Evolutionary conservation across 129 eudicot genomes (phyloP), one percentile per base, ranked within the genome.

Genomic region (Centella asiatica): DNA sequence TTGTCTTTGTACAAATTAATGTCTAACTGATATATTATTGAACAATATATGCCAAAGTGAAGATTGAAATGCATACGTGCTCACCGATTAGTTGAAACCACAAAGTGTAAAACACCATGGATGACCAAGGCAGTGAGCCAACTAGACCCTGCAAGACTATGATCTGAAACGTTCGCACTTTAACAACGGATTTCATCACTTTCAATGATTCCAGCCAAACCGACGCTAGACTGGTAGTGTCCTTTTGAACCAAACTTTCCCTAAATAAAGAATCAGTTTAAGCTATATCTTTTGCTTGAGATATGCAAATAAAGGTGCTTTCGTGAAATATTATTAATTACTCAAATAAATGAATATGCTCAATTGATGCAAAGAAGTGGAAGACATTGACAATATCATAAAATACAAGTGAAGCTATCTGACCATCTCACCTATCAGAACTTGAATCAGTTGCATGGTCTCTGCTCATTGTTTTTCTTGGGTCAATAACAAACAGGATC

Each of bases 1-100:
- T n/a, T n/a, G n/a, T n/a, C n/a, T n/a, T n/a, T n/a, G n/a, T n/a
- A n/a, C n/a, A n/a, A n/a, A n/a, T n/a, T n/a, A n/a, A n/a, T n/a
- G n/a, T n/a, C n/a, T n/a, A n/a, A n/a, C n/a, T n/a, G n/a, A n/a
- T n/a, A n/a, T n/a, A n/a, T n/a, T n/a, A n/a, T n/a, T n/a, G n/a
- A n/a, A n/a, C n/a, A n/a, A n/a, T n/a, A n/a, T n/a, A n/a, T n/a
- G n/a, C n/a, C n/a, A n/a, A n/a, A n/a, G n/a, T n/a, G n/a, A n/a
- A n/a, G n/a, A n/a, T n/a, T n/a, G 1, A 29, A 24, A 23, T 44
- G 47, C 42, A 29, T 42, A 72, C 40, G 72, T 69, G 81, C 90
- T 70, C 76, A 90, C 98, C 98, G 47, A 90, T 90, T 55, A 90
- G 77, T 71, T 87, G 85, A 60, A 90, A 90, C 98, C 98, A 90